Evolutionary conservation across 1,284 basidiomycete species (phyloP).

Genomic region (Macrocystidia cucumis): DNA sequence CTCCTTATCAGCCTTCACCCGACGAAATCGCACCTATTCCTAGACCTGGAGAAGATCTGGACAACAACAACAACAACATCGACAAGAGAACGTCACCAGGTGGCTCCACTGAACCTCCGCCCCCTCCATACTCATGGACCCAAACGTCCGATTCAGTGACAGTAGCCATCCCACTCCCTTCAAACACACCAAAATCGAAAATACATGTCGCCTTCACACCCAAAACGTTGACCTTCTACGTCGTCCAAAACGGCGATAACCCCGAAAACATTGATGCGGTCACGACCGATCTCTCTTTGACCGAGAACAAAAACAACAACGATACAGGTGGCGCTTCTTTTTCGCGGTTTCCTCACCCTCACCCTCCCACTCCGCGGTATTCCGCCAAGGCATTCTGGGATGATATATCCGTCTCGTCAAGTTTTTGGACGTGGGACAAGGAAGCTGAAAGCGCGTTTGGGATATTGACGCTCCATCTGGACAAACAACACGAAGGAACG

Average conservation of each 20-base stretch:
- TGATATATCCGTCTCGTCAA: conserved; percentile 57
- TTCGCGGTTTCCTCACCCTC: no score
- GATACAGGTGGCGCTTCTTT: conserved; percentile 25
- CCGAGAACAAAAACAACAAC: conserved; percentile 52
- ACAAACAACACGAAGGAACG: conserved; percentile 74
- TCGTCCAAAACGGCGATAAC: conserved; percentile 51
- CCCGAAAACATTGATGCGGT: conserved; percentile 63
- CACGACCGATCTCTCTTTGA: conserved; percentile 56
- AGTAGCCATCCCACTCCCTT: conserved; percentile 75
- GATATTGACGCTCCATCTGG: conserved; percentile 75
- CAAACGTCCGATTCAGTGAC: conserved; percentile 81
- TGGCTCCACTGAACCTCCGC: no score
- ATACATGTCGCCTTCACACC: neutral
- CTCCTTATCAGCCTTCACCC: conserved; percentile 43
- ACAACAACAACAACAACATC: conserved; percentile 20
- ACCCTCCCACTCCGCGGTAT: conserved; percentile 61
- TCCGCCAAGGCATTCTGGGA: conserved; percentile 69
- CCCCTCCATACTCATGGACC: conserved; percentile 85
- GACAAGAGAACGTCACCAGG: no score
- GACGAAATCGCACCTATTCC: conserved; percentile 68
- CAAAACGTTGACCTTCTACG: neutral
- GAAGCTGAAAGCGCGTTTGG: conserved; percentile 60
- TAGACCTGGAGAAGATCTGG: conserved; percentile 46
- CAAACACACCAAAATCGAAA: conserved; percentile 48
- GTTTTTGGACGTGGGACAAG: conserved; percentile 86